Conservation (phyloP, 306 rosid species). For the Aeschynomene evenia region DNA sequence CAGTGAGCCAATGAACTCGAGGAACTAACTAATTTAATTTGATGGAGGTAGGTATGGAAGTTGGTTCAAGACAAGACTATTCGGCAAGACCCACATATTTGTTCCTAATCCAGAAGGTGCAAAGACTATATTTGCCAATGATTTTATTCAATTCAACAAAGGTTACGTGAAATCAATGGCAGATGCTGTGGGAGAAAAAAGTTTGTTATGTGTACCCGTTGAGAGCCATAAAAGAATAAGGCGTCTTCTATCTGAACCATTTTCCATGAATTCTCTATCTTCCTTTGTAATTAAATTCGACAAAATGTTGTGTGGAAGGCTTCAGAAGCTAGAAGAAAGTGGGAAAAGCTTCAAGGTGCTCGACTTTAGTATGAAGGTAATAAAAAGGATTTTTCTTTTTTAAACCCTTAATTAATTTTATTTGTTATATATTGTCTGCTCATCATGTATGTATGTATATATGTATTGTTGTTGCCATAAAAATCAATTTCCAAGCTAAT, state of each 20-base stretch:
- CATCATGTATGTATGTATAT: no score
- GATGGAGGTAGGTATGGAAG: slow-evolving; percentile 56
- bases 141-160: slow-evolving; percentile 67
- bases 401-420: no score
- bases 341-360: slow-evolving; percentile 57
- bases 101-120: slow-evolving; percentile 72
- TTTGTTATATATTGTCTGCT: background rate
- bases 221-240: slow-evolving; percentile 69
- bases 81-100: slow-evolving; percentile 65
- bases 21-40: slow-evolving; percentile 11
- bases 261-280: slow-evolving; percentile 61
- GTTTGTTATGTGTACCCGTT: slow-evolving; percentile 54
- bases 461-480: no score
- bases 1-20: background rate
- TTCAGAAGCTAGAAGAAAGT: slow-evolving; percentile 41
- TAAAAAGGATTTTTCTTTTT: background rate
- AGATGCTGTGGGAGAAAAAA: slow-evolving; percentile 61
- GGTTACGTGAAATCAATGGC: slow-evolving; percentile 76
- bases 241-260: slow-evolving; percentile 66
- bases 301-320: slow-evolving; percentile 51
- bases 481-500: no score
- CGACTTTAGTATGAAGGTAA: slow-evolving; percentile 63
- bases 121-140: slow-evolving; percentile 51
- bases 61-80: slow-evolving; percentile 77
- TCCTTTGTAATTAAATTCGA: slow-evolving; percentile 55